A percentile compares a stretch with the other conserved stretches of the same genome.
Evolutionary conservation across 306 rosid genomes (phyloP).

Genomic region (Cucurbita ficifolia): DNA sequence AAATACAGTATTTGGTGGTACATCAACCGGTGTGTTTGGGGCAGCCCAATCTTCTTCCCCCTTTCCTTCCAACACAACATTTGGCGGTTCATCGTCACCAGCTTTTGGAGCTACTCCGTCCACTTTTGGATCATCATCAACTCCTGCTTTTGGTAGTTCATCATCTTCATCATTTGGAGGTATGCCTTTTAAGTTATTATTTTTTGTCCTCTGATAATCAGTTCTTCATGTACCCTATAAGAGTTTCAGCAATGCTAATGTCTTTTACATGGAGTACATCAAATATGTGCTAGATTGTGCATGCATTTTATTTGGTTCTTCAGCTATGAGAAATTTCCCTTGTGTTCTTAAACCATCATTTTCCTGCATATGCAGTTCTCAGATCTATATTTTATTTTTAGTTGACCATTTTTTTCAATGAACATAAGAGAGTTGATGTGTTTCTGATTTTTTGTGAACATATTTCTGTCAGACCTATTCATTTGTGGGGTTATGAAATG

Average conservation of each 20-base stretch:
- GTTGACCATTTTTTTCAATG: background rate
- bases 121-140: conserved; percentile 60
- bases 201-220: background rate
- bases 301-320: background rate
- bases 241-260: background rate
- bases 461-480: background rate
- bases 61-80: conserved; percentile 51
- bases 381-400: background rate
- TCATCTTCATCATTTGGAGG: conserved; percentile 47
- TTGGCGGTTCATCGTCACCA: conserved; percentile 52
- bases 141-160: conserved; percentile 53
- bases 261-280: background rate
- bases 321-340: background rate
- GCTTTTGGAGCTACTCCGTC: conserved; percentile 62
- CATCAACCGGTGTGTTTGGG: conserved; percentile 91
- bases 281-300: background rate
- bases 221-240: background rate
- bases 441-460: background rate
- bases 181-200: conserved; percentile 1
- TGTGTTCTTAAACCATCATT: background rate
- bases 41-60: conserved; percentile 57
- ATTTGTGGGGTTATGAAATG: background rate
- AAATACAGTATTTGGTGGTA: conserved; percentile 63
- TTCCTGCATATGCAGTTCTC: background rate
- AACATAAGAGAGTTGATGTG: background rate